Conservation (phyloP, 768 basidiomycete species). For the Hypholoma sublateritium region DNA sequence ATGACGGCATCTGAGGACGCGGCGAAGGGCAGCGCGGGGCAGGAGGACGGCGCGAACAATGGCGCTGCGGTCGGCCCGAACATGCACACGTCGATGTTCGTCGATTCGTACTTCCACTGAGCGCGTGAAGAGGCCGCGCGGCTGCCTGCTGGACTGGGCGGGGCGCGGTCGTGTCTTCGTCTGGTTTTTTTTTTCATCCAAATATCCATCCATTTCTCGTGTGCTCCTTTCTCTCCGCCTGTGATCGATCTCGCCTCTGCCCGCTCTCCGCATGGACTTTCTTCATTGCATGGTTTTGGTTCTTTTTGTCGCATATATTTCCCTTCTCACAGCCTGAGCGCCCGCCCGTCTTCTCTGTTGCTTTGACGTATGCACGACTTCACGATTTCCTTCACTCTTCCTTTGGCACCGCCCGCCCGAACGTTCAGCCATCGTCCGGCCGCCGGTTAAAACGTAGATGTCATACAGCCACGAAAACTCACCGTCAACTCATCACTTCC, state of each 20-base stretch:
- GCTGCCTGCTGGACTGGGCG: constrained; percentile 16
- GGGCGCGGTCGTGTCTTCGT: constrained; percentile 2
- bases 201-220: too few relatives aligned
- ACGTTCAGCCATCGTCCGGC: neutral
- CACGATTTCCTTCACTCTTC: constrained; percentile 4
- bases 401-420: neutral
- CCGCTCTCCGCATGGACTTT: constrained; percentile 10
- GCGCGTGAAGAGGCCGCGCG: constrained; percentile 1
- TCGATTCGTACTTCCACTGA: constrained; percentile 18
- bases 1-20: constrained; percentile 41
- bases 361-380: constrained; percentile 7
- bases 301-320: constrained; percentile 14
- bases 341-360: constrained; percentile 2
- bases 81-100: constrained; percentile 25
- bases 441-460: constrained; percentile 14
- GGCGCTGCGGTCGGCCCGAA: neutral
- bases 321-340: constrained; percentile 5
- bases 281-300: constrained; percentile 14
- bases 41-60: constrained; percentile 8
- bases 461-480: constrained; percentile 6
- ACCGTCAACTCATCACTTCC: constrained; percentile 5
- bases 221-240: neutral
- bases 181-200: neutral
- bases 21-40: constrained; percentile 4
- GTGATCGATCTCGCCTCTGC: neutral